Conservation (phyloP, 169 alveolate species). For the Plasmodium knowlesi region DNA sequence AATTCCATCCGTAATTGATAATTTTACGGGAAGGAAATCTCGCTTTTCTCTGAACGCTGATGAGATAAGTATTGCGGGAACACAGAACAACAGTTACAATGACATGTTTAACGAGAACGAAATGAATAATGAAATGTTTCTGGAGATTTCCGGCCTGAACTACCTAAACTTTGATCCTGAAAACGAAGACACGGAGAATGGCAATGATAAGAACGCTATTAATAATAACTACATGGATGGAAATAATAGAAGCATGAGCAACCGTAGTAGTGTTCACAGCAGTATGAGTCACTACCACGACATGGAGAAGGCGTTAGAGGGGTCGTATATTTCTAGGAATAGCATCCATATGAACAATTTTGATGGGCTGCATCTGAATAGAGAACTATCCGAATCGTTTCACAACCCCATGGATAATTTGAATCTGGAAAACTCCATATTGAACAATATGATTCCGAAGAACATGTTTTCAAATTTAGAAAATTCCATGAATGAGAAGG, state of each 20-base stretch:
- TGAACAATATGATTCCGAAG: conserved; percentile 72
- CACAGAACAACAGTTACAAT: conserved; percentile 16
- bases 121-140: conserved; percentile 55
- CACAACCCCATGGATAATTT: conserved; percentile 60
- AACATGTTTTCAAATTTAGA: conserved; percentile 64
- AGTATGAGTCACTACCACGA: not conserved
- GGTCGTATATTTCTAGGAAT: conserved; percentile 58
- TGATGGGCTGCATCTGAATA: conserved; percentile 32
- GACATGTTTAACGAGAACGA: conserved; percentile 62
- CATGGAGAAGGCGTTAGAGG: conserved; percentile 60
- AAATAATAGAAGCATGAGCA: not conserved
- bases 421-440: conserved; percentile 42
- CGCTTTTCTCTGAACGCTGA: conserved; percentile 68
- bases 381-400: conserved; percentile 48
- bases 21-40: conserved; percentile 51
- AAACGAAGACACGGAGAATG: not conserved
- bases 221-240: not conserved
- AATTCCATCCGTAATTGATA: conserved; percentile 58
- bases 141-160: conserved; percentile 59
- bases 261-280: not conserved
- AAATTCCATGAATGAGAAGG: conserved; percentile 29
- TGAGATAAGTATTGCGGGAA: conserved; percentile 71
- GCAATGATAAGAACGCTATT: not conserved
- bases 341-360: conserved; percentile 56
- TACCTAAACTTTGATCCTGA: conserved; percentile 32